A percentile compares a stretch with the other conserved stretches of the same genome.
These are phyloP conservation scores for Lithocarpus polystachyus DNA, from an alignment of 306 rosid species.

Conservation along the genomic window DNA sequence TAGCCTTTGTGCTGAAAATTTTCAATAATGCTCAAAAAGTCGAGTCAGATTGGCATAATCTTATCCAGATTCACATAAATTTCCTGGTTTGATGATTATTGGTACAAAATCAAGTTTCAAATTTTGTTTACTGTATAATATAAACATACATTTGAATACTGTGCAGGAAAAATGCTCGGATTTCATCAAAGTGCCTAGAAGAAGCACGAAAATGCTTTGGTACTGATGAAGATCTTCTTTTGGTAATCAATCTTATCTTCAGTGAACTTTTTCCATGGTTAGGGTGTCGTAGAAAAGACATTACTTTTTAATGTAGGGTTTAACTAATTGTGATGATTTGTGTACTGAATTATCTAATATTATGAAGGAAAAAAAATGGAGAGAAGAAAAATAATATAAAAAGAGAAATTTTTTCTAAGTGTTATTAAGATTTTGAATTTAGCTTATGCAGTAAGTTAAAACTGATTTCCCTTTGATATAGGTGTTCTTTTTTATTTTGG, in stretches of 20 bases:
- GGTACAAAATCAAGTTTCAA: not conserved
- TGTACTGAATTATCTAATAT: not conserved
- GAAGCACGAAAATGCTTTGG: slow-evolving; percentile 94
- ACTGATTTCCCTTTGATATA: not conserved
- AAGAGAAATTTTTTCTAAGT: not conserved
- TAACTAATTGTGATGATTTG: not conserved
- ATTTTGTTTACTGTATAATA: not conserved
- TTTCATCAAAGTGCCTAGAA: slow-evolving; percentile 72
- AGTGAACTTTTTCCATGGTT: slow-evolving; percentile 12
- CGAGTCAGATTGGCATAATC: not conserved
- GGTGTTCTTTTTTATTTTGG: not conserved
- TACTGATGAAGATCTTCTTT: slow-evolving; percentile 92
- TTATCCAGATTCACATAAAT: not conserved
- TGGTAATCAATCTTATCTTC: slow-evolving; percentile 46
- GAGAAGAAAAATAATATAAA: too few species aligned
- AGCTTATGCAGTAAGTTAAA: not conserved
- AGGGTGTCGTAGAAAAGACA: not conserved
- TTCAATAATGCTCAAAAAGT: not conserved
- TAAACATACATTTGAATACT: not conserved
- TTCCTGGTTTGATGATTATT: not conserved
- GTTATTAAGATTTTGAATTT: not conserved
- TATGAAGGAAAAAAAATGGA: not conserved
- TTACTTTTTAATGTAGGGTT: not conserved
- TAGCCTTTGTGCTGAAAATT: not conserved
- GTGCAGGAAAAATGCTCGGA: slow-evolving; percentile 69